Base-by-base conservation (phyloP, 2,329 filamentous ascomycete genomes). In the Ascochyta clinopodiicola region DNA sequence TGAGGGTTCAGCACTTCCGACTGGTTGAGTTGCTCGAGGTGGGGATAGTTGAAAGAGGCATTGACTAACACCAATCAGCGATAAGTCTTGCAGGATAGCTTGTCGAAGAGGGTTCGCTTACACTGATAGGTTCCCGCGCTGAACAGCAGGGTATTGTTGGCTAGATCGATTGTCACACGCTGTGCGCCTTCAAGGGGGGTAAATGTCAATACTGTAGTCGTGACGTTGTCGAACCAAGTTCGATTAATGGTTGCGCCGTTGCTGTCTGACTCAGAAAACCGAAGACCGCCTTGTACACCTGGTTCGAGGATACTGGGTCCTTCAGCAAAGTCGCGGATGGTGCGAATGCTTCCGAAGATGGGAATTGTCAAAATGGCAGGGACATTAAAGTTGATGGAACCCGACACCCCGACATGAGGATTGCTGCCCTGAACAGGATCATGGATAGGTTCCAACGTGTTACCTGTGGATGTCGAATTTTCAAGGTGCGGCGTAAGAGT, bases 281-380 rank as follows among this genome's bases (percentile, higher is more conserved):
- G 70, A 39, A 85, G 77, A 0, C 81, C 81, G 63, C 84, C 76
- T 60, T 88, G 86, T 10, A 88, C 82, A 13, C 76, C 66, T 0
- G 82, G 78, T 19, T 75, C 74, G 6, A 88, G 74, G 4, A 81
- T 68, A 45, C 81, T 79, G 9, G 35, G 22, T 0, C 86, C 86
- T 68, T 88, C 86, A 1, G 81, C 81, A 60, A 84, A 87, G 62
- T 88, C 85, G 35, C 86, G 80, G 59, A 89, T 86, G 0, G 82
- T 86, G 9, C 86, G 78, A 29, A 88, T 81, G 65, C 85, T 87
- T 1, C 86, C 86, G 7, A 88, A 68, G 8, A 88, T 85, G 0
- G 85, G 77, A 0, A 86, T 64, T 0, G 80, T 81, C 15, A 89
- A 74, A 1, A 76, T 70, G 0, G 85, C 84, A 0, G 86, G 85